Percentiles rank a stretch among this genome's conserved stretches.
These are phyloP conservation scores for Verticillium isaacii DNA, from an alignment of 2,329 filamentous ascomycete genomes.

Conservation along the genomic window DNA sequence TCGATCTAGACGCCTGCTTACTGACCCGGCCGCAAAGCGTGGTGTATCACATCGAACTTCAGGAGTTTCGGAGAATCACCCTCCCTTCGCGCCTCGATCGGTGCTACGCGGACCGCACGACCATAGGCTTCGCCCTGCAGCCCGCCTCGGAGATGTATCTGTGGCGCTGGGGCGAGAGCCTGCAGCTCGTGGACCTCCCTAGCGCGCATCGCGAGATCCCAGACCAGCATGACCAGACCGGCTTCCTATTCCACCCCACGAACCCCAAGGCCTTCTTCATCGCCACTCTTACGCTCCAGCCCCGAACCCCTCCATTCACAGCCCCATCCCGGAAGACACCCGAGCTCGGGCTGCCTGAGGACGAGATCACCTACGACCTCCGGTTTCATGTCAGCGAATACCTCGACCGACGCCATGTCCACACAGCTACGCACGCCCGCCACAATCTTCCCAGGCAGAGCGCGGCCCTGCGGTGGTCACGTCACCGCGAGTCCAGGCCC, in stretches of 20 bases:
- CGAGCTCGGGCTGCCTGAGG: too few species aligned
- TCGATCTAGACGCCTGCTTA: too few species aligned
- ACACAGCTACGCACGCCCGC: neutral
- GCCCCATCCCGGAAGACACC: too few species aligned
- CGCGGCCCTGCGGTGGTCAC: neutral
- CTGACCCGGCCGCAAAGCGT: neutral
- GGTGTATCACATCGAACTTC: neutral
- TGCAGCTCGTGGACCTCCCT: neutral
- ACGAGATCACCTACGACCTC: neutral
- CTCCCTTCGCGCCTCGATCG: neutral
- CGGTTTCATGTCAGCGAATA: neutral
- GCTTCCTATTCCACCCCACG: neutral
- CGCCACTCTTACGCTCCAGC: neutral
- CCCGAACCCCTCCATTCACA: rapidly evolving
- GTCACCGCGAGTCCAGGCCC: neutral
- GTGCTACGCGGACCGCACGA: neutral
- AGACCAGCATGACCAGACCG: neutral
- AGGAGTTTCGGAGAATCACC: neutral
- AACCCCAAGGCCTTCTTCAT: neutral
- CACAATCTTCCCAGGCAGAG: neutral
- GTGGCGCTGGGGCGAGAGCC: neutral
- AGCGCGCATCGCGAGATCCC: neutral
- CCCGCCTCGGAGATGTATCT: neutral
- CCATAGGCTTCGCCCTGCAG: neutral
- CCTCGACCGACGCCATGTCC: neutral